Evolutionary conservation across 352 stramenopile species (phyloP), one percentile per base, ranked within the genome.

Genomic region (Bremia lactucae): DNA sequence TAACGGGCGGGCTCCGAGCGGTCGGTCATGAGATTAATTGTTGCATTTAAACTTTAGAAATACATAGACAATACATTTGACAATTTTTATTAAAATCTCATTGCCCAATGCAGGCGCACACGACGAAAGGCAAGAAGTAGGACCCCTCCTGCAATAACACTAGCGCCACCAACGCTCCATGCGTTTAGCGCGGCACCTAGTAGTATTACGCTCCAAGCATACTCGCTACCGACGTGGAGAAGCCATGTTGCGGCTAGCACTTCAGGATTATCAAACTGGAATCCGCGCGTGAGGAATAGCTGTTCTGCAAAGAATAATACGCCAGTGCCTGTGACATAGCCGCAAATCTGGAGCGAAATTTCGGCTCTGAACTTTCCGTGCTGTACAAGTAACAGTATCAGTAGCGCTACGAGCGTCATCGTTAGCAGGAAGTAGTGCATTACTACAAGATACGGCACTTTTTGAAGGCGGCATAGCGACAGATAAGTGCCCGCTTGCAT

Each of bases 351-450:
- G 4, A 56, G 14, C 7, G 49, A 55, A 23, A 57, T 24, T 6
- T 26, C 40, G 0, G 40, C 46, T 6, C 39, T 58, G 39, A 72
- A 62, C 22, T 58, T 57, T 34, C 65, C 57, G 20, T 59, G 41
- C 23, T 75, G 39, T 13, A 63, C 34, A 16, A 57, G 22, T 6
- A 64, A 16, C 28, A 76, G 39, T 3, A 45, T 43, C 19, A 49
- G 21, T 3, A 67, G 55, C 11, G 72, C 77, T 14, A 68, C 38
- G 6, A 74, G 39, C 13, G 71, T 72, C 15, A 37, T 51, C 7
- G 57, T 56, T 15, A 79, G 51, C 20, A 83, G 33, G 35, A 72
- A 70, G 47, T 83, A 81, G 45, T 81, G 52, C 48, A 80, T 68
- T n/a, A 80, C 58, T n/a, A 75, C 61, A 18, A 82, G 60, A 41